Percentiles rank a stretch among this genome's conserved stretches.
Conservation (phyloP, 2,329 filamentous ascomycete genomes). For the Penicillium sp. region DNA sequence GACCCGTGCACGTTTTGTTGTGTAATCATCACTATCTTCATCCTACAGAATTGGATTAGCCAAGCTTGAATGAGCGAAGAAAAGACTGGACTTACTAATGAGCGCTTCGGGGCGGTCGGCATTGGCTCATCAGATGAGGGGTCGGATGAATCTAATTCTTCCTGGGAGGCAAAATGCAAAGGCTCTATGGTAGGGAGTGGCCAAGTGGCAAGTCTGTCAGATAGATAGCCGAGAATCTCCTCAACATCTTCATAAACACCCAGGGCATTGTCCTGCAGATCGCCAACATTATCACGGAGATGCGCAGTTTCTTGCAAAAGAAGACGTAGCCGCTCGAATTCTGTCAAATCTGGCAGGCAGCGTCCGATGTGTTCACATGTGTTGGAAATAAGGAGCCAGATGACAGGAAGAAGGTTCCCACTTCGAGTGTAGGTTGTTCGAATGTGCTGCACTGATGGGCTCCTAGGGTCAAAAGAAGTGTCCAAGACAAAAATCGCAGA, state of each 20-base stretch:
- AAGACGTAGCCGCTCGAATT: constrained; percentile 32
- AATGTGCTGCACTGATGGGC: constrained; percentile 38
- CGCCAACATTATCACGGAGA: constrained; percentile 36
- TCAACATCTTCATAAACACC: constrained; percentile 40
- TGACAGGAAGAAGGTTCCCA: constrained; percentile 39
- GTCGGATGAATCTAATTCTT: constrained; percentile 23
- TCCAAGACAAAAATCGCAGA: constrained; percentile 44
- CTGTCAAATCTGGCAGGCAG: constrained; percentile 39
- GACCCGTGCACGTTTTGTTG: constrained; percentile 39
- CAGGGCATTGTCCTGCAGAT: constrained; percentile 41
- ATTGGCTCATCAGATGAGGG: constrained; percentile 18
- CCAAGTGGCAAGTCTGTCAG: constrained; percentile 39
- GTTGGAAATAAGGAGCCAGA: constrained; percentile 45
- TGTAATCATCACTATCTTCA: constrained; percentile 28
- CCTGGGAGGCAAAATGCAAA: constrained; percentile 31
- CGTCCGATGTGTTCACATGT: constrained; percentile 45
- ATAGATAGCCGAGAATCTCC: constrained; percentile 35
- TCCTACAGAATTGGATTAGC: constrained; percentile 27
- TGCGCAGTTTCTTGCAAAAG: constrained; percentile 34
- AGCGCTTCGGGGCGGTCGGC: constrained; percentile 27
- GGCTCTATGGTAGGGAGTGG: constrained; percentile 36
- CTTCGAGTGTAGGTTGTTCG: constrained; percentile 35
- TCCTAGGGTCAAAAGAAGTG: constrained; percentile 39
- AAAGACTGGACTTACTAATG: constrained; percentile 25
- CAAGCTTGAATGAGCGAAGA: not conserved